These are phyloP conservation scores for Saccharomycopsis sp. DNA, from an alignment of 805 yeast genomes.

Conservation along the genomic window DNA sequence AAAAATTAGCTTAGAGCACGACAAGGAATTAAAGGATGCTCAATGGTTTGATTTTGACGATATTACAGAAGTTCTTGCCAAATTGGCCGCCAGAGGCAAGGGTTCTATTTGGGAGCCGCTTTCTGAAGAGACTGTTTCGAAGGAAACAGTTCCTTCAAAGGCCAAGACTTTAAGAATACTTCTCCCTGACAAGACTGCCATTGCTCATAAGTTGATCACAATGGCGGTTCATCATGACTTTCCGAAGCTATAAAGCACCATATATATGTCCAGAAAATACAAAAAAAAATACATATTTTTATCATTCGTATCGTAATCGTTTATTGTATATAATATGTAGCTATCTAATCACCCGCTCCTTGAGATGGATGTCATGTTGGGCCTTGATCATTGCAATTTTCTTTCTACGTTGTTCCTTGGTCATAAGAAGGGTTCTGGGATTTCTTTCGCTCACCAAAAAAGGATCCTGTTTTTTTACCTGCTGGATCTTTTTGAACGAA, in stretches of 20 bases:
- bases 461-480: not conserved
- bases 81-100: not conserved
- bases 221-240: constrained; percentile 3
- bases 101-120: too few relatives aligned
- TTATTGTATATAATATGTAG: not conserved
- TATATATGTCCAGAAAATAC: not conserved
- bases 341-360: not conserved
- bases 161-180: constrained; percentile 1
- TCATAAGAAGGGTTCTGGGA: not conserved
- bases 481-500: not conserved
- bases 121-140: constrained; percentile 24
- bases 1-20: constrained; percentile 65
- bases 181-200: constrained; percentile 29
- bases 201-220: constrained; percentile 27
- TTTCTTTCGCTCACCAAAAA: not conserved
- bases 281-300: too few relatives aligned
- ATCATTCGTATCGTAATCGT: not conserved
- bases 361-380: not conserved
- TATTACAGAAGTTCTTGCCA: constrained; percentile 36
- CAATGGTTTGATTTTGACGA: constrained; percentile 67
- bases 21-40: constrained; percentile 80
- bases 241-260: not conserved
- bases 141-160: constrained; percentile 23
- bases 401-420: not conserved
- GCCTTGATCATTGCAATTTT: not conserved